phyloP scores from a whole-genome alignment of 169 alveolate genomes.

The Plasmodium berghei region DNA sequence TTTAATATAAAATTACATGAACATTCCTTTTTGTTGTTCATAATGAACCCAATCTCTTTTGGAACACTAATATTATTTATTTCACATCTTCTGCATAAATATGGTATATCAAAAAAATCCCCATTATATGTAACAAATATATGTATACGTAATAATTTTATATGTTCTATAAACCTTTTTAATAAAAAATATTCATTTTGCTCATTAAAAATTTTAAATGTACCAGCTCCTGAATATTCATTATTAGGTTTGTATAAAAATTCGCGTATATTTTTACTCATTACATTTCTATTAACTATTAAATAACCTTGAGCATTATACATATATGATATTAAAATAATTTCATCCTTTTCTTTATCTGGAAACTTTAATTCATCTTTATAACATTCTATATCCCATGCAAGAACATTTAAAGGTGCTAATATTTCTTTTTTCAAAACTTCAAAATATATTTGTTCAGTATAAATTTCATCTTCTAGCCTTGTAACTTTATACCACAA shows the following conservation, averaged over 20 bases:
- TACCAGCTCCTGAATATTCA: slow-evolving; percentile 93
- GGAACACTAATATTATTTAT: slow-evolving; percentile 91
- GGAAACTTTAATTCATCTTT: slow-evolving; percentile 99
- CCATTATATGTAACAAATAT: slow-evolving; percentile 98
- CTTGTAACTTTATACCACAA: slow-evolving; percentile 94
- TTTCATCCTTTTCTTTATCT: slow-evolving; percentile 92
- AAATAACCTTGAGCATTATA: slow-evolving; percentile 97
- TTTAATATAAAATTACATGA: slow-evolving; percentile 92
- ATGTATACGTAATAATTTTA: slow-evolving; percentile 88
- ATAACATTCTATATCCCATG: slow-evolving; percentile 99
- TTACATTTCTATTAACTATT: slow-evolving; percentile 94
- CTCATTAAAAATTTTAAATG: slow-evolving; percentile 82
- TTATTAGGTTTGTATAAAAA: slow-evolving; percentile 97
- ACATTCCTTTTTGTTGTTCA: slow-evolving; percentile 83
- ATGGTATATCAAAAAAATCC: slow-evolving; percentile 98
- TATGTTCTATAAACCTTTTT: slow-evolving; percentile 82
- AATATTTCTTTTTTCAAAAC: slow-evolving; percentile 81
- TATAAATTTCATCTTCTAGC: slow-evolving; percentile 76
- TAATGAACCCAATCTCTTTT: slow-evolving; percentile 88
- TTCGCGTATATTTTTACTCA: slow-evolving; percentile 94
- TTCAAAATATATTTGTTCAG: slow-evolving; percentile 67
- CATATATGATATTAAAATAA: slow-evolving; percentile 95
- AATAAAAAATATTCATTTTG: slow-evolving; percentile 79
- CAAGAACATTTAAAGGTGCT: slow-evolving; percentile 94
- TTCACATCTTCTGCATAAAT: slow-evolving; percentile 94